phyloP scores from a whole-genome alignment of 352 stramenopile genomes.

The Pilasporangium apinafurcum region DNA sequence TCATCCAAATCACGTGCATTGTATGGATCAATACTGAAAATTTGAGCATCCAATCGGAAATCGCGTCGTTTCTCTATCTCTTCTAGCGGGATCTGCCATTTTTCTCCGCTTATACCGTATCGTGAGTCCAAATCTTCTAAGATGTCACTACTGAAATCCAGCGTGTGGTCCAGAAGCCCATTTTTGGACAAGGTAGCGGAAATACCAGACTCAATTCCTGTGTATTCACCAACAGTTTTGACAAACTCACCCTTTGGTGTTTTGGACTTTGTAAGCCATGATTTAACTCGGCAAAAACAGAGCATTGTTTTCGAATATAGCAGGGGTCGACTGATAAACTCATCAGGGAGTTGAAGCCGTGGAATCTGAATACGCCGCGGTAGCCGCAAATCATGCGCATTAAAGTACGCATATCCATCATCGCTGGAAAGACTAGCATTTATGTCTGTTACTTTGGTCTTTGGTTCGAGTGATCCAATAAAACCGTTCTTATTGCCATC shows the following conservation, averaged over 20 bases:
- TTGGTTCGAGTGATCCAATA: slow-evolving; percentile 53
- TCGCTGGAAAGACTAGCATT: slow-evolving; percentile 26
- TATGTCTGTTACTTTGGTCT: slow-evolving; percentile 29
- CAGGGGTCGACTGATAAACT: slow-evolving; percentile 51
- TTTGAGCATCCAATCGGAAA: slow-evolving; percentile 82
- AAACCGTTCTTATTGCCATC: slow-evolving; percentile 52
- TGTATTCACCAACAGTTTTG: slow-evolving; percentile 70
- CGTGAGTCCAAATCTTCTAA: slow-evolving; percentile 65
- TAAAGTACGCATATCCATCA: slow-evolving; percentile 68
- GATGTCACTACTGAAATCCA: slow-evolving; percentile 63
- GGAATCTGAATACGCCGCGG: slow-evolving; percentile 69
- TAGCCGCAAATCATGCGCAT: slow-evolving; percentile 56
- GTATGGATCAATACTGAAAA: slow-evolving; percentile 98
- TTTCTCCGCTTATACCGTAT: slow-evolving; percentile 62
- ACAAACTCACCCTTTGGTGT: slow-evolving; percentile 72
- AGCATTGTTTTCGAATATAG: slow-evolving; percentile 67
- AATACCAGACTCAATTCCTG: slow-evolving; percentile 85
- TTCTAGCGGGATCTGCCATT: slow-evolving; percentile 69
- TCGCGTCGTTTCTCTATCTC: slow-evolving; percentile 87
- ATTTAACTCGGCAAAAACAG: slow-evolving; percentile 63
- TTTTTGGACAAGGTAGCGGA: slow-evolving; percentile 90
- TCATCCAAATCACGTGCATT: slow-evolving; percentile 97
- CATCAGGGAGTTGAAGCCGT: slow-evolving; percentile 52
- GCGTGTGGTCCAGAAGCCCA: slow-evolving; percentile 72
- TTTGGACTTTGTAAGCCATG: slow-evolving; percentile 50